Evolutionary conservation across 768 basidiomycete genomes (phyloP), one percentile per base, ranked within the genome.

Genomic region (Infundibulicybe gibba): DNA sequence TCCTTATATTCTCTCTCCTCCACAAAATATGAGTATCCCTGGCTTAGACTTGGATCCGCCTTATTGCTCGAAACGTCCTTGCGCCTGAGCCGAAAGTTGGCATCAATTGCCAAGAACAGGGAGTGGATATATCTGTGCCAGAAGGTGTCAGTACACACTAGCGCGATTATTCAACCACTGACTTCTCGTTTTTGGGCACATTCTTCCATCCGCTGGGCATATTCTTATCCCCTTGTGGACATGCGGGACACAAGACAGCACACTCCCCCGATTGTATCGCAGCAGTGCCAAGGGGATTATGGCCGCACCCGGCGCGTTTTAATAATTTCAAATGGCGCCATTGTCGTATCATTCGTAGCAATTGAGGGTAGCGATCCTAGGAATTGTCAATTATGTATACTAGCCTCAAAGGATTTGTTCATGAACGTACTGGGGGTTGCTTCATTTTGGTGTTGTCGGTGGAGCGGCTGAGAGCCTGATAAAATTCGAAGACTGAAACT

Each of bases 21-120:
- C 0, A 65, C 57, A 44, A 65, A 57, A 45, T 65, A 69, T 1
- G 55, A 58, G 47, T 50, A 61, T 0, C 65, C 66, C 8, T 55
- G 38, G 6, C 57, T 49, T 3, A 67, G 53, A 9, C 58, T 54
- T 6, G 65, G 60, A 48, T 67, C 65, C 10, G 33, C 42, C 13
- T 43, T 45, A 12, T 62, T 54, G 11, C 44, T 61, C 4, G 61
- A 64, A 1, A 62, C 54, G 6, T 56, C 41, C 40, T 56, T 55
- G 2, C 62, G 54, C 37, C 65, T 69, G 3, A 69, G 49, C 1
- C 56, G 52, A 43, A 70, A 72, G 45, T 62, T 65, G 15, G 65
- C 63, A 41, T 68, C 65, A 10, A 66, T 53, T 3, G 57, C 57
- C 15, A 68, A 38, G 41, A 65, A 61, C 1, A 65, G 48, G 10